Base-by-base conservation (phyloP, 805 yeast genomes). In the Yarrowia bubula region DNA sequence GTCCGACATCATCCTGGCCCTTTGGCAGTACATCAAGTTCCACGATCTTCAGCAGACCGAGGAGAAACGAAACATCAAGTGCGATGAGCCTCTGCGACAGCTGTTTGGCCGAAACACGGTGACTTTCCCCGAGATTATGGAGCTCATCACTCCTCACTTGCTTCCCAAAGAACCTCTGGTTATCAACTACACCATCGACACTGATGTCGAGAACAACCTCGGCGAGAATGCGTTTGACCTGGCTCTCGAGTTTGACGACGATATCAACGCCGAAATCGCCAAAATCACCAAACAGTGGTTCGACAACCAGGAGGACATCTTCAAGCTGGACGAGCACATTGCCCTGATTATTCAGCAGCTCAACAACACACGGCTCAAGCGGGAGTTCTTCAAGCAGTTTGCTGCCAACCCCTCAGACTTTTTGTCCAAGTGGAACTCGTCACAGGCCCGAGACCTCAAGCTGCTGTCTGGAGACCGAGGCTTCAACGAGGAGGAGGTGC, bases 391-490 rank as follows among this genome's bases (percentile, higher is more conserved):
- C 76, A 77, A 84, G 38, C 86, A 86, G 68, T 79, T 95, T 67
- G 80, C 89, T 44, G 81, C 87, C 51, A 86, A 92, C 71, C 98
- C 99, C 0, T 87, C 86, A 3, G 81, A 81, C 28, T 90, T 91
- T 70, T 77, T 95, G 69, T 80, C 86, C 65, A 81, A 84, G 61
- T 89, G 96, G 83, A 79, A 86, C 67, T 88, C 86, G 48, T 87
- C 91, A 48, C 96, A 95, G 75, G 81, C 91, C 14, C 90, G 91
- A 67, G 89, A 93, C 55, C 81, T 95, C 72, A 92, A 89, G 76
- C 89, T 93, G 13, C 80, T 95, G 68, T 84, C 91, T 67, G 92
- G 96, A 69, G 98, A 95, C 71, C 95, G 89, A 70, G 93, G 92
- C 9, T 89, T 86, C 76, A 87, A 86, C 73, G 98, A 93, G 77